phyloP scores from a whole-genome alignment of 2,329 filamentous ascomycete genomes.

The Rasamsonia emersonii region DNA sequence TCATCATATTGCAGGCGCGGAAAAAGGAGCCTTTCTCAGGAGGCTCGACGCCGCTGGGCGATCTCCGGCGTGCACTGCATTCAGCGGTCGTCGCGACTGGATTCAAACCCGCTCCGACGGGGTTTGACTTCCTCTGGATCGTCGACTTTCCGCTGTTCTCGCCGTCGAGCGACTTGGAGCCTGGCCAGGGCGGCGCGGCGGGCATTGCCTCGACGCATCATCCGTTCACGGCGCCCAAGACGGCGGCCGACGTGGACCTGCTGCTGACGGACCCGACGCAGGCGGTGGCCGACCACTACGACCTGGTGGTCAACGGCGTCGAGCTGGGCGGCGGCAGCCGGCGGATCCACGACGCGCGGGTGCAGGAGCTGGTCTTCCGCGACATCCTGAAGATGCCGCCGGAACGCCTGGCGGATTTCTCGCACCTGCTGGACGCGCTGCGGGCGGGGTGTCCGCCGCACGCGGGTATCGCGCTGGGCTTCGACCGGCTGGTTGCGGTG shows the following conservation, averaged over 20 bases:
- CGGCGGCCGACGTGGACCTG: slow-evolving; percentile 61
- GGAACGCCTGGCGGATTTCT: slow-evolving; percentile 67
- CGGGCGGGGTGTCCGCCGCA: slow-evolving; percentile 86
- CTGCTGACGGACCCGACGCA: slow-evolving; percentile 63
- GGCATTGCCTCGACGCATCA: slow-evolving; percentile 87
- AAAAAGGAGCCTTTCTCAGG: slow-evolving; percentile 56
- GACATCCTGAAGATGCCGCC: slow-evolving; percentile 72
- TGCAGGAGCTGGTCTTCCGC: slow-evolving; percentile 79
- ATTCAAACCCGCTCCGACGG: slow-evolving; percentile 42
- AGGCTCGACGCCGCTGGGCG: slow-evolving; percentile 65
- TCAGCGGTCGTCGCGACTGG: slow-evolving; percentile 57
- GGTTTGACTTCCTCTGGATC: slow-evolving; percentile 73
- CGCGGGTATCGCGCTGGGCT: slow-evolving; percentile 85
- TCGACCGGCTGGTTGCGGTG: slow-evolving; percentile 76
- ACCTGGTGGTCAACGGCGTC: slow-evolving; percentile 89
- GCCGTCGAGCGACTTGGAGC: slow-evolving; percentile 54
- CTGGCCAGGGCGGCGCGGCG: slow-evolving; percentile 71
- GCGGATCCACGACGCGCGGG: slow-evolving; percentile 74
- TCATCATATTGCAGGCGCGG: slow-evolving; percentile 75
- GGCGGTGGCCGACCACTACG: slow-evolving; percentile 81
- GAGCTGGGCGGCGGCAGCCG: slow-evolving; percentile 89
- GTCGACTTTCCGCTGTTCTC: slow-evolving; percentile 90
- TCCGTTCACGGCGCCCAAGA: slow-evolving; percentile 84
- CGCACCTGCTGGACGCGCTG: slow-evolving; percentile 75
- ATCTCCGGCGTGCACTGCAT: slow-evolving; percentile 62